Conservation (phyloP, 169 alveolate genomes). For the Plasmodium adleri region DNA sequence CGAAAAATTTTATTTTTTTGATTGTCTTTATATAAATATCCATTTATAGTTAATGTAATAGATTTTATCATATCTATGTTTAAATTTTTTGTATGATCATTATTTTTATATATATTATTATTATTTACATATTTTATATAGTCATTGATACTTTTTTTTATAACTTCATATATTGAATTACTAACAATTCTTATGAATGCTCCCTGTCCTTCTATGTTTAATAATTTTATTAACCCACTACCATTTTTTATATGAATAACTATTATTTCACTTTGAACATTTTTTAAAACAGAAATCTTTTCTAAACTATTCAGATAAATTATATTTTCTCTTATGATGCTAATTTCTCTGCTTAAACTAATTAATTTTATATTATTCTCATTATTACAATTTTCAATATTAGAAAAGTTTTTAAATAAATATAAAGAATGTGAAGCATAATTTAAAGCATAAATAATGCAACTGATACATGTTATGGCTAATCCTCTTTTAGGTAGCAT, state of each 20-base stretch:
- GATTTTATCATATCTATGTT: slow-evolving; percentile 2
- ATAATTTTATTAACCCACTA: slow-evolving; percentile 13
- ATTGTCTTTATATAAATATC: slow-evolving; percentile 35
- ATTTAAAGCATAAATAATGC: slow-evolving; percentile 40
- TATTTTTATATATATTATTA: slow-evolving; percentile 1
- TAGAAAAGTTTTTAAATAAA: slow-evolving; percentile 13
- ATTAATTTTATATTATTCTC: slow-evolving; percentile 18
- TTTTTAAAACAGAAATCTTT: slow-evolving; percentile 12
- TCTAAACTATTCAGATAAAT: slow-evolving; percentile 33
- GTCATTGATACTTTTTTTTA: slow-evolving; percentile 15
- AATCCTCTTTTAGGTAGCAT: slow-evolving; percentile 13
- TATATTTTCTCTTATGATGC: slow-evolving; percentile 40
- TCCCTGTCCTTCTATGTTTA: slow-evolving; percentile 12
- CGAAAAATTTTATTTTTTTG: slow-evolving; percentile 8
- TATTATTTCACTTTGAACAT: slow-evolving; percentile 40
- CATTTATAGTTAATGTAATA: slow-evolving; percentile 33
- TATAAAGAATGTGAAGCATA: slow-evolving; percentile 29
- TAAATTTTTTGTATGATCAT: neutral
- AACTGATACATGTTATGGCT: slow-evolving; percentile 30
- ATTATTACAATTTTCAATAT: slow-evolving; percentile 26
- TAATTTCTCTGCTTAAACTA: slow-evolving; percentile 9
- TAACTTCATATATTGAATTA: slow-evolving; percentile 18
- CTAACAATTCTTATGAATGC: slow-evolving; percentile 11
- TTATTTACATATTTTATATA: slow-evolving; percentile 21
- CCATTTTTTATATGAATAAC: slow-evolving; percentile 41